These are phyloP conservation scores for Trichophyton equinum DNA, from an alignment of 2,329 filamentous ascomycete species.

Conservation along the genomic window DNA sequence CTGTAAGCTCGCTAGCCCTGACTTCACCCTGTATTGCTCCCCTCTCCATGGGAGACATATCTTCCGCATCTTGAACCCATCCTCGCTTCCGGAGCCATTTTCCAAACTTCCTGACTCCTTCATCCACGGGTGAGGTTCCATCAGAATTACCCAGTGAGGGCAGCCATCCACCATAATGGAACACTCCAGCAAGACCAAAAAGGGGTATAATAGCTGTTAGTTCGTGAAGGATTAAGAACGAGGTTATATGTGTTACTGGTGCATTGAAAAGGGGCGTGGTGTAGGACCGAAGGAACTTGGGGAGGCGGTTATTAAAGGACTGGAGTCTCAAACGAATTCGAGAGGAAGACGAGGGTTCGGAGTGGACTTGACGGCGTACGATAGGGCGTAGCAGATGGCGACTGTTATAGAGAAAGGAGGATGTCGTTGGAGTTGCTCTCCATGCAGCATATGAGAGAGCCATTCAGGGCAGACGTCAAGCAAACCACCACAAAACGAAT, in stretches of 20 bases:
- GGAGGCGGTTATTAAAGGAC: conserved; percentile 40
- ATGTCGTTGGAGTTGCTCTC: neutral
- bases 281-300: conserved; percentile 55
- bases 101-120: conserved; percentile 62
- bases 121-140: conserved; percentile 28
- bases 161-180: conserved; percentile 68
- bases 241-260: conserved; percentile 67
- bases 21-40: conserved; percentile 14
- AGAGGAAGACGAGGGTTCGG: neutral
- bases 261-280: conserved; percentile 58
- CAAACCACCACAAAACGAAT: neutral
- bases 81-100: conserved; percentile 65
- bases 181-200: conserved; percentile 57
- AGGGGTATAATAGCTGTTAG: conserved; percentile 75
- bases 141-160: conserved; percentile 40
- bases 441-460: neutral
- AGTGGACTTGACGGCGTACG: conserved; percentile 2
- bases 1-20: conserved; percentile 17
- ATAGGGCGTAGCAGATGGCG: neutral
- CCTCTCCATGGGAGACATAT: conserved; percentile 33
- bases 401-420: neutral
- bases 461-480: neutral
- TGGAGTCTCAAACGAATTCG: conserved; percentile 22
- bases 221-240: conserved; percentile 86
- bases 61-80: conserved; percentile 51